Evolutionary conservation across 148 eudicot genomes (phyloP).

Genomic region (Rhododendron williamsianum): DNA sequence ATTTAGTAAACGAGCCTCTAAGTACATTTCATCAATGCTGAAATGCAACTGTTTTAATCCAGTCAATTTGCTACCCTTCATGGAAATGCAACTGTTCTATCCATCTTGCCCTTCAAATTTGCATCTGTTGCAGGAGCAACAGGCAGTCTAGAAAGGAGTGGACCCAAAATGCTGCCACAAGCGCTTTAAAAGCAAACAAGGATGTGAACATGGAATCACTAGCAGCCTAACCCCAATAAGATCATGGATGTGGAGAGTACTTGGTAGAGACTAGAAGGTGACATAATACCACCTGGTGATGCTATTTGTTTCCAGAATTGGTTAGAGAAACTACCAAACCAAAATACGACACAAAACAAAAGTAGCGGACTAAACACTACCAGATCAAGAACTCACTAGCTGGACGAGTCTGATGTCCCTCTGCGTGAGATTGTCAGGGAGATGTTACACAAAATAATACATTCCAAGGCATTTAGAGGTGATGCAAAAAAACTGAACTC

Average conservation of each 20-base stretch:
- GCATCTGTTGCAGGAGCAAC: conserved; percentile 21
- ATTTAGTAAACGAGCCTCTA: neutral
- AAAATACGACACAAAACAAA: neutral
- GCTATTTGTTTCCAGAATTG: neutral
- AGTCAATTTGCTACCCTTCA: conserved; percentile 4
- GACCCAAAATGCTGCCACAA: conserved; percentile 32
- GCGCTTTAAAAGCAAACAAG: conserved; percentile 16
- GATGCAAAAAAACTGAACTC: neutral
- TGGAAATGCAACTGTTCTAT: conserved; percentile 8
- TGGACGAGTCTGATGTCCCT: neutral
- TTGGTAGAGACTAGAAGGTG: neutral
- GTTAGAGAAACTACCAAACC: neutral
- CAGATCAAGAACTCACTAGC: neutral
- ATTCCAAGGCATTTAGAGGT: neutral
- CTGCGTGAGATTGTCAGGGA: neutral
- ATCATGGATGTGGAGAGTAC: neutral
- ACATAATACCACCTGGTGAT: neutral
- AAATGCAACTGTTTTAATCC: neutral
- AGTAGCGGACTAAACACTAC: neutral
- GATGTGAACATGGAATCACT: neutral
- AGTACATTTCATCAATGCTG: neutral
- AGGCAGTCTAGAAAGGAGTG: conserved; percentile 29
- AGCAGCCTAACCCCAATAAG: neutral
- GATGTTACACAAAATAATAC: neutral
- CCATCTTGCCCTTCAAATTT: conserved; percentile 24